Base-by-base conservation (phyloP, 345 rosid species). In the Tarenaya hassleriana region DNA sequence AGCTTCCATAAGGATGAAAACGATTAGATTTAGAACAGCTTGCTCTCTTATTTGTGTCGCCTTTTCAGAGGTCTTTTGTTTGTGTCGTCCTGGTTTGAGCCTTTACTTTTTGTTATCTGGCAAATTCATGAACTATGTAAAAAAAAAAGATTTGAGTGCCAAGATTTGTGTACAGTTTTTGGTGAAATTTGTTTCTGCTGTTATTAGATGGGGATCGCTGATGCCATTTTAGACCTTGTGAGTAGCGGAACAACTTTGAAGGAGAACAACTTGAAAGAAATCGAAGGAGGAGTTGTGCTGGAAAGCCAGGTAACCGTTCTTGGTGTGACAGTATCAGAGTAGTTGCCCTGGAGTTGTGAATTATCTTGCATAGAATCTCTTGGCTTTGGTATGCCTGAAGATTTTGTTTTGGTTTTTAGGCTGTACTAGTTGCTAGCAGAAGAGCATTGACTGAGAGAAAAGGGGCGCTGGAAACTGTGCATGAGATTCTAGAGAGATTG, bases 211-310 rank as follows among this genome's bases (percentile, higher is more conserved):
- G 96, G 98, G 50, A 84, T 81, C 58, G 95, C 95, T 60, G 96
- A 91, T 81, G 98, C 95, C 44, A 91, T 87, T 69, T 75, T 91
- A 81, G 96, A 91, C 68, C 96, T 87, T 47, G 98, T 91, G 68
- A 82, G 98, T 65, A 91, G 96, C 69, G 98, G 96, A 56, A 91
- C 86, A 60, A 87, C 98, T 46, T 68, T 87, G 45, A 77, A 64
- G 56, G 98, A 84, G 62, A 91, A 91, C 81, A 88, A 92, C 71
- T 71, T 92, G 75, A 92, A 88, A 85, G 96, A 88, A 76, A 83
- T 92, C 64, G 77, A 84, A 69, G 96, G 95, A 55, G 95, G 98
- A 47, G 56, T 74, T 53, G 95, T 88, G 50, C 69, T 92, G 55
- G 67, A 85, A 81, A 92, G 96, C 79, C 96, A 88, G 95, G 98